Percentiles rank a stretch among this genome's conserved stretches.
Conservation (phyloP, 225 moss, liverwort and hornwort species). For the Polytrichum commune region DNA sequence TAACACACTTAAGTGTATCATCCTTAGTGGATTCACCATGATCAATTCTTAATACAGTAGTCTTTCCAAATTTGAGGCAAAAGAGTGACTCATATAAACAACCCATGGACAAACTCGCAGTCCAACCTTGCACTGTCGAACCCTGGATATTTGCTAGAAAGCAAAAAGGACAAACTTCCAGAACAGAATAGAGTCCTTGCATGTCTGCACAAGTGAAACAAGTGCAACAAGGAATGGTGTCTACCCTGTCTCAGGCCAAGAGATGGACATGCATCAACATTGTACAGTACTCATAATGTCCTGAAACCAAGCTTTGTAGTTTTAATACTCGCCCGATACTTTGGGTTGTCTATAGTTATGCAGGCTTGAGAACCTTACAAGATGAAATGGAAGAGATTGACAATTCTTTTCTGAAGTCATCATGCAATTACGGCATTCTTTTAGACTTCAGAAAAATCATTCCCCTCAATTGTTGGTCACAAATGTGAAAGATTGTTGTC, state of each 20-base stretch:
- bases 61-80: too few species aligned
- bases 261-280: neutral
- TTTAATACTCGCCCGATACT: neutral
- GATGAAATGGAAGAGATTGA: neutral
- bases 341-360: constrained; percentile 5
- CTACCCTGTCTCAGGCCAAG: neutral
- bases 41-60: too few species aligned
- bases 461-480: constrained; percentile 5
- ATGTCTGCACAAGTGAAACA: neutral
- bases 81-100: too few species aligned
- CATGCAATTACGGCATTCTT: neutral
- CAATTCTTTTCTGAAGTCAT: neutral
- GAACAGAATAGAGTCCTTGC: neutral
- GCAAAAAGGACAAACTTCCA: neutral
- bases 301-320: neutral
- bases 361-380: constrained; percentile 5
- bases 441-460: neutral
- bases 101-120: too few species aligned
- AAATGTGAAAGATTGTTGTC: neutral
- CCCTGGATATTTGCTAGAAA: constrained; percentile 4
- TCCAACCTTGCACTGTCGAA: neutral
- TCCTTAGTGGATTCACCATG: too few species aligned
- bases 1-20: too few species aligned
- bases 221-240: neutral
- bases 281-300: neutral